Evolutionary conservation across 768 basidiomycete species (phyloP), one percentile per base, ranked within the genome.

Genomic region (Epithele typhae): DNA sequence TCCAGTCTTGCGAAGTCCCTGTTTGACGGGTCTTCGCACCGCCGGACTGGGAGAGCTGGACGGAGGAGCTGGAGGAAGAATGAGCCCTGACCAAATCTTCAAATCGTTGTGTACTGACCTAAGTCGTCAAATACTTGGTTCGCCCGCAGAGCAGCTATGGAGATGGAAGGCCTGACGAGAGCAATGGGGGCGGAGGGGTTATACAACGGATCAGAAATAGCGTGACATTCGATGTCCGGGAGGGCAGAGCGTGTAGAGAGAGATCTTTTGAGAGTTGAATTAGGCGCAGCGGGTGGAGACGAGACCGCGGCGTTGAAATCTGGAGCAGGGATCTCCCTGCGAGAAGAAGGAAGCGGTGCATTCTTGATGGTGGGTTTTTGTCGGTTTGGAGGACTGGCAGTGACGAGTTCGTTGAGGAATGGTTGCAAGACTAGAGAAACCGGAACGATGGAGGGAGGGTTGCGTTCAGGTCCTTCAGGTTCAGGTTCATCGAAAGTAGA

Each of bases 1-100:
- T n/a, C n/a, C n/a, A 19, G 48, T 58, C 43, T 56, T 61, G 40
- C 58, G 58, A 12, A 61, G 46, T 4, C 36, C 37, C 12, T 32
- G 27, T 27, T 56, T 59, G 25, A 61, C 27, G 2, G 60, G 48
- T n/a, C 40, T 47, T 23, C 43, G 50, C 10, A 40, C 18, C 5
- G 45, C 41, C 5, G 58, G 58, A 2, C 54, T 52, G 2, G 54
- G 56, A 10, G 57, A 52, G 32, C 51, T 52, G 1, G 38, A 37
- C 0, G 25, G 25, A 24, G 32, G 55, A 21, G 33, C 49, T 49
- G 18, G 2, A 30, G 1, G 12, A 21, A n/a, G 10, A 22, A 9
- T 51, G 19, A 39, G 24, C 6, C 3, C 18, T 3, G 21, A 33
- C 7, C 24, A 19, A 10, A 0, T 12, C 4, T n/a, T 2, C 14